A percentile compares a stretch with the other conserved stretches of the same genome.
phyloP scores from a whole-genome alignment of 805 yeast genomes.

The Candida methanosorbosa region DNA sequence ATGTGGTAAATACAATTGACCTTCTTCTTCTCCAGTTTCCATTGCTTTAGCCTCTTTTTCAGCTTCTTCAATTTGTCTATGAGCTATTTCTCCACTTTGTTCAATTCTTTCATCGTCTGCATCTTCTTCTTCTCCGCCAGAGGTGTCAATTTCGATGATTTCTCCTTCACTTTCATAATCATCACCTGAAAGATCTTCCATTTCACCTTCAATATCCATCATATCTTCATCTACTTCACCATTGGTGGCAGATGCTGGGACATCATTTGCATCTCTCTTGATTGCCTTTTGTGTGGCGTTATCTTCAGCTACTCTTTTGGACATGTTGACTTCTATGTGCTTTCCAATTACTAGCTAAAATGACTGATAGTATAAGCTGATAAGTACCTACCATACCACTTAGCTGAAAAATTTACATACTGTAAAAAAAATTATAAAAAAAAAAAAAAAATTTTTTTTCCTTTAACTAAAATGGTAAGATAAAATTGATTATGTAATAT shows the following conservation, averaged over 20 bases:
- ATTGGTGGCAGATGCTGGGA: slow-evolving; percentile 16
- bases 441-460: too few relatives aligned
- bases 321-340: too few relatives aligned
- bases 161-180: slow-evolving; percentile 91
- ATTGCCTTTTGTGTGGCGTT: slow-evolving; percentile 5
- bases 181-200: slow-evolving; percentile 84
- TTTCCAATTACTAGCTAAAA: too few relatives aligned
- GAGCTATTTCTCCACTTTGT: slow-evolving; percentile 7
- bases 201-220: slow-evolving; percentile 57
- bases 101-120: slow-evolving; percentile 17
- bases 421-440: too few relatives aligned
- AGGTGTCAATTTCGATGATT: slow-evolving; percentile 68
- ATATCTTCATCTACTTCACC: slow-evolving; percentile 35
- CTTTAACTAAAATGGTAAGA: too few relatives aligned
- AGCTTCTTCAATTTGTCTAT: slow-evolving; percentile 23
- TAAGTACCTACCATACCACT: too few relatives aligned
- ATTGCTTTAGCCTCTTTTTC: slow-evolving; percentile 29
- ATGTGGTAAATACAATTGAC: slow-evolving; percentile 74
- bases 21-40: slow-evolving; percentile 21
- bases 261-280: slow-evolving; percentile 11
- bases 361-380: too few relatives aligned
- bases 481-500: too few relatives aligned
- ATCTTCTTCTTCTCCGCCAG: slow-evolving; percentile 41
- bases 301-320: slow-evolving; percentile 25
- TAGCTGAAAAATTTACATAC: too few relatives aligned